Evolutionary conservation across 2,329 filamentous ascomycete species (phyloP).

Genomic region (Aspergillus brasiliensis): DNA sequence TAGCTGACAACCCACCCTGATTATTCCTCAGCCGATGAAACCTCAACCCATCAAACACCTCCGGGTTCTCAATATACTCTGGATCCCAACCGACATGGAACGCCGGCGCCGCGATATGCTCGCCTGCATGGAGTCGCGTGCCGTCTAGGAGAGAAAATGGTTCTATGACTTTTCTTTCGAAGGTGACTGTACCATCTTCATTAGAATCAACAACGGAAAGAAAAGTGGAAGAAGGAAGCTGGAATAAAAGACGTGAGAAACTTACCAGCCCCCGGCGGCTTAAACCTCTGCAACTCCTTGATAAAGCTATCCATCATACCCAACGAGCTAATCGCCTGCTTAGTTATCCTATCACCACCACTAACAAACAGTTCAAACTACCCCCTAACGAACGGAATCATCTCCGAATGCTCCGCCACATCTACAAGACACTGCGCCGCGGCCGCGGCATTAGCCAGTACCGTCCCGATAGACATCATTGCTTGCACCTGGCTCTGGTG

Average conservation of each 20-base stretch:
- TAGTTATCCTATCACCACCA: background rate
- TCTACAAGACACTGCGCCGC: constrained; percentile 4
- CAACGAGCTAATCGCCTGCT: constrained; percentile 7
- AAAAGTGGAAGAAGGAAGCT: background rate
- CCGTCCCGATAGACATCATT: background rate
- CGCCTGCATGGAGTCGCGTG: constrained; percentile 49
- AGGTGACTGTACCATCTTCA: constrained; percentile 12
- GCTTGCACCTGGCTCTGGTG: background rate
- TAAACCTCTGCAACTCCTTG: constrained; percentile 26
- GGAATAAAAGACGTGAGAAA: too few relatives aligned
- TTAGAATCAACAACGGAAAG: background rate
- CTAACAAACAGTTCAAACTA: background rate
- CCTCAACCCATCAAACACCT: constrained; percentile 53
- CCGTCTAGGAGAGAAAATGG: constrained; percentile 41
- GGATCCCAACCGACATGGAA: constrained; percentile 50
- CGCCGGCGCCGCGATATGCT: constrained; percentile 48
- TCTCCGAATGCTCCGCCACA: constrained; percentile 3
- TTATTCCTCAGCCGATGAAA: constrained; percentile 48
- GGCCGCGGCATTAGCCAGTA: background rate
- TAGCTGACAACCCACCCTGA: background rate
- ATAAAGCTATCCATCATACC: constrained; percentile 28
- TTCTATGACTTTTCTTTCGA: constrained; percentile 15
- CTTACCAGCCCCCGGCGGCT: constrained; percentile 19
- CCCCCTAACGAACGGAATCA: background rate
- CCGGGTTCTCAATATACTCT: constrained; percentile 46